Base-by-base conservation (phyloP, 805 yeast genomes). In the Candida namnaoensis region DNA sequence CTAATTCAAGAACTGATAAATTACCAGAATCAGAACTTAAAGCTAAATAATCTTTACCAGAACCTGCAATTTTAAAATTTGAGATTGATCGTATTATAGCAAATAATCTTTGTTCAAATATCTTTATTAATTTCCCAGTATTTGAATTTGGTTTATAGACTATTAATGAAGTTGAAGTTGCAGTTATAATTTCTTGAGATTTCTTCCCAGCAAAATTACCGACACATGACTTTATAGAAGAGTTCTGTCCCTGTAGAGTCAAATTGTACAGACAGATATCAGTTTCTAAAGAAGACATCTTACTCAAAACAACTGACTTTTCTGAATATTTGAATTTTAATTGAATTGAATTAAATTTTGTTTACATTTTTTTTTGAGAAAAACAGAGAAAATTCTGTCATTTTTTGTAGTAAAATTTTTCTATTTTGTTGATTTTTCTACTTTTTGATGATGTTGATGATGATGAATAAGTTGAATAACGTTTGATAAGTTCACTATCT, bases 11-110 rank as follows among this genome's bases (percentile, higher is more conserved):
- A 1, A 85, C 54, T 0, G 77, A 64, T 19, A 88, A 47, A 44
- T 77, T 76, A 0, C 97, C 97, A 2, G 95, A 74, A 53, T 90
- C 97, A 0, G 93, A 78, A 0, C 91, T 74, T 3, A 87, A 55
- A 7, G 81, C 72, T n/a, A 90, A 45, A 26, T 65, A 64, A 47
- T 87, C 93, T 41, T 64, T 67, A 0, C 66, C 56, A 0, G 76
- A 55, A 0, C 83, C 87, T 0, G 75, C 66, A 10, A 72, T 56
- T 19, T 76, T 70, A 41, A 87, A 61, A 24, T 73, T 65, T 6
- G 64, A 65, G 10, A 86, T 61, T 4, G 65, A 46, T 37, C 88
- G 68, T 4, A 90, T 64, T 6, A 74, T 67, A 2, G 83, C 81
- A 58, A 82, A 82, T 0, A 75, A 51, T 30, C 76, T 69, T 34